Conservation (phyloP, 768 basidiomycete species). For the Tulasnella sp. region DNA sequence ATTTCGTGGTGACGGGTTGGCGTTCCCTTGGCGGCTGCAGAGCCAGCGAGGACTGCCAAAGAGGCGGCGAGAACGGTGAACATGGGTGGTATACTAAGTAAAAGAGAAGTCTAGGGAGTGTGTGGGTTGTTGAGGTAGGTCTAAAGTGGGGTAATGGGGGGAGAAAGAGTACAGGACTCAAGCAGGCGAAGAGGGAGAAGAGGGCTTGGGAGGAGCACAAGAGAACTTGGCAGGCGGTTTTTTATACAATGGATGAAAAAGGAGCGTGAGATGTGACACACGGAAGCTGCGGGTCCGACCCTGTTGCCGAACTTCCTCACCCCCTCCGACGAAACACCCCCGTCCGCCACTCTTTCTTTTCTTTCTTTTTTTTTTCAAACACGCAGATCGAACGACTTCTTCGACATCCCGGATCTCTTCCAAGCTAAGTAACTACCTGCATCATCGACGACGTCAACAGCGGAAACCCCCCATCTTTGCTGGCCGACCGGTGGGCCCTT, state of each 20-base stretch:
- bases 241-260: not conserved
- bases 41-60: conserved; percentile 24
- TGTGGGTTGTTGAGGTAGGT: not conserved
- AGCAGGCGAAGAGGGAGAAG: conserved; percentile 6
- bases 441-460: not conserved
- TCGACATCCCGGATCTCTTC: not conserved
- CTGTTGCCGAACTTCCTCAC: not conserved
- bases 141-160: not conserved
- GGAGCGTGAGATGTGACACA: conserved; percentile 18
- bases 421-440: not conserved
- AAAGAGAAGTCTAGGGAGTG: conserved; percentile 14
- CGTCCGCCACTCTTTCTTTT: not conserved
- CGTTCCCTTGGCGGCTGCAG: conserved; percentile 17
- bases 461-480: not conserved
- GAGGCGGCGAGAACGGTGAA: conserved; percentile 23
- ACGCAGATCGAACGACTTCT: not conserved
- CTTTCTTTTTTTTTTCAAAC: not conserved
- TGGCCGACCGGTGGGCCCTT: not conserved
- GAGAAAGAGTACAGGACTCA: not conserved
- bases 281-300: conserved; percentile 13
- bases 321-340: conserved; percentile 7
- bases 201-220: not conserved
- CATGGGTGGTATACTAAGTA: conserved; percentile 9
- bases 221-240: conserved; percentile 19
- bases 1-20: not conserved